A percentile compares a stretch with the other conserved stretches of the same genome.
Evolutionary conservation across 106 monocot species (phyloP).

Genomic region (Posidonia australis): DNA sequence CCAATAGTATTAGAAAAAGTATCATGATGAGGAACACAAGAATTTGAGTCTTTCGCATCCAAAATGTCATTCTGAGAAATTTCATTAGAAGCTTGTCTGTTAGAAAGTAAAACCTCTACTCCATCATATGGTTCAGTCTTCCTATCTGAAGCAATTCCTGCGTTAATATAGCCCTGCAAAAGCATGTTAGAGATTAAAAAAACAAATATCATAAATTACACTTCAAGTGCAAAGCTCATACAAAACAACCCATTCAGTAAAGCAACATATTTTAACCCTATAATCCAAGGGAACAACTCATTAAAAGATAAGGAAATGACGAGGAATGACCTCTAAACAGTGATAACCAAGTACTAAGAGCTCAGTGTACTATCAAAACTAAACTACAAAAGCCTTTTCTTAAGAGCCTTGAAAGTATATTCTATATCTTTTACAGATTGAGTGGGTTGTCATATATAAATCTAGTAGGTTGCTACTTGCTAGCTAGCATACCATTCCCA

Average conservation of each 20-base stretch:
- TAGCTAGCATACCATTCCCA: no score
- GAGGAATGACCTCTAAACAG: neutral
- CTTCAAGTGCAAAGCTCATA: neutral
- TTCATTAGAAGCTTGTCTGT: slow-evolving; percentile 20
- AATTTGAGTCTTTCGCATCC: slow-evolving; percentile 8
- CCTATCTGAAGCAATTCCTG: slow-evolving; percentile 59
- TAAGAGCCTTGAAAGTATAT: no score
- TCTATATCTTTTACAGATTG: no score
- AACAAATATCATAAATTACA: neutral
- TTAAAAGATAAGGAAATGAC: neutral
- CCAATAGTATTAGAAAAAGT: slow-evolving; percentile 8
- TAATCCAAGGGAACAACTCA: no score
- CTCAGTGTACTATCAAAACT: no score
- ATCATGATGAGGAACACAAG: slow-evolving; percentile 3
- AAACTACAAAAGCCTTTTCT: no score
- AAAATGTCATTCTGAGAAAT: slow-evolving; percentile 6
- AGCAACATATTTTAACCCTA: no score
- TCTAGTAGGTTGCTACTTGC: no score
- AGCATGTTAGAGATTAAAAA: neutral
- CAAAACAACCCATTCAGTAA: no score
- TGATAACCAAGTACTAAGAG: neutral
- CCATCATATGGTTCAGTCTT: neutral
- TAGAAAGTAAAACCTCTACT: slow-evolving; percentile 8
- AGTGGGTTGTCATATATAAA: neutral
- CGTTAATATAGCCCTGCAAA: slow-evolving; percentile 90